A percentile compares a stretch with the other conserved stretches of the same genome.
Evolutionary conservation across 306 rosid species (phyloP).

Genomic region (Lupinus albus): DNA sequence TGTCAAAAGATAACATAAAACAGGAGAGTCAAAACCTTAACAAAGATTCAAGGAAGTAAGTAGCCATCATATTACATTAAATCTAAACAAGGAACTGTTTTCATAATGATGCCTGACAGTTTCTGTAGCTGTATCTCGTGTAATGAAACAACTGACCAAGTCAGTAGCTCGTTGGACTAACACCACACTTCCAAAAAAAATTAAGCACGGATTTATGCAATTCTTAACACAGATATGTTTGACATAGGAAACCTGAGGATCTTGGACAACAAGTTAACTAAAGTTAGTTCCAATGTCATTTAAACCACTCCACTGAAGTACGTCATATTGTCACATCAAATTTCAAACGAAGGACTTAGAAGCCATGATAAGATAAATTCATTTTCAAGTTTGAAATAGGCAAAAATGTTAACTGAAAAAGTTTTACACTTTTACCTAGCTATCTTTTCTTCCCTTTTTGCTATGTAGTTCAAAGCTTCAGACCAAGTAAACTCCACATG

Average conservation of each 20-base stretch:
- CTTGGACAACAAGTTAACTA: constrained; percentile 13
- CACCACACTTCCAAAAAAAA: constrained; percentile 15
- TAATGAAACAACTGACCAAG: constrained; percentile 3
- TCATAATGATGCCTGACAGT: constrained; percentile 5
- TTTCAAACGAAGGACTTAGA: neutral
- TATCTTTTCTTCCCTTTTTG: constrained; percentile 74
- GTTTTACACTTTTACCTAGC: constrained; percentile 62
- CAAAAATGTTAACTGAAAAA: constrained; percentile 21
- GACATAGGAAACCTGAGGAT: constrained; percentile 29
- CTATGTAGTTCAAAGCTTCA: constrained; percentile 75
- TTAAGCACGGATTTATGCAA: neutral
- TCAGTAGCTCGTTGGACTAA: constrained; percentile 8
- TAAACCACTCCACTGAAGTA: constrained; percentile 13
- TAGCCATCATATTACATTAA: neutral
- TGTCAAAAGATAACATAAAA: neutral
- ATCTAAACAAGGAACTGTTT: constrained; percentile 22
- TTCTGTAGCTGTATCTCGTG: constrained; percentile 12
- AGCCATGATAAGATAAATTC: constrained; percentile 11
- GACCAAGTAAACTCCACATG: constrained; percentile 96
- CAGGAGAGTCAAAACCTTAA: neutral
- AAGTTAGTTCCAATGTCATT: constrained; percentile 32
- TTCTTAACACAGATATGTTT: neutral
- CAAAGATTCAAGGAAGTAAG: constrained; percentile 1
- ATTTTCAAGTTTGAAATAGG: constrained; percentile 6
- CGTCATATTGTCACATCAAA: constrained; percentile 11